phyloP scores from a whole-genome alignment of 768 basidiomycete genomes.

The Rhodotorula kratochvilovae region DNA sequence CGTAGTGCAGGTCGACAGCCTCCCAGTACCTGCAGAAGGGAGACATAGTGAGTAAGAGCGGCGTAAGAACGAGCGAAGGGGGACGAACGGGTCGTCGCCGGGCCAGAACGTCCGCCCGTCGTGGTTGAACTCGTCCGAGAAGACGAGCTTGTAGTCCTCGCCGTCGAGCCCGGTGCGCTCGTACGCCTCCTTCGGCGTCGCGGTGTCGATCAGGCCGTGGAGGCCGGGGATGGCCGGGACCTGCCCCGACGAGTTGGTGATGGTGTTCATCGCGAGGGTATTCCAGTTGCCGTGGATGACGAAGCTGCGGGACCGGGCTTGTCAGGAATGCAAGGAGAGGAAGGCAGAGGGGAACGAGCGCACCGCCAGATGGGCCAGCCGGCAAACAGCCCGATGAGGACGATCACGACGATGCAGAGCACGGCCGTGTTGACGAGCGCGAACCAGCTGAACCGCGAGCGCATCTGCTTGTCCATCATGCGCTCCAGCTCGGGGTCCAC shows the following conservation, averaged over 20 bases:
- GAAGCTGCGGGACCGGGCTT: conserved; percentile 53
- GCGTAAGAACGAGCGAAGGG: background rate
- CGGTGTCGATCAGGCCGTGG: conserved; percentile 64
- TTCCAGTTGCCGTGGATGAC: conserved; percentile 61
- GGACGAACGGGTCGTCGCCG: conserved; percentile 10
- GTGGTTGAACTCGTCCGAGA: conserved; percentile 77
- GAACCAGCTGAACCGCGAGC: conserved; percentile 2
- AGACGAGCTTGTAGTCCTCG: conserved; percentile 69
- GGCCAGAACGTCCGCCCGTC: conserved; percentile 69
- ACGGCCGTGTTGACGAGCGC: conserved; percentile 59
- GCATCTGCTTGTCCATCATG: conserved; percentile 14
- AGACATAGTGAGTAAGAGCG: background rate
- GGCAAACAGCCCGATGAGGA: conserved; percentile 75
- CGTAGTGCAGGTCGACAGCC: conserved; percentile 51
- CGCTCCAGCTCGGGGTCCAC: conserved; percentile 17
- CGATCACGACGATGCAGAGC: conserved; percentile 64
- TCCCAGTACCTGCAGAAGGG: conserved; percentile 49
- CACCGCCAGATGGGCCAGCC: conserved; percentile 78
- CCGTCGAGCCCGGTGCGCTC: conserved; percentile 72
- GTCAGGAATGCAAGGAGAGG: too few species aligned
- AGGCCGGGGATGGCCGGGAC: conserved; percentile 48
- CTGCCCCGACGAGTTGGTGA: conserved; percentile 66
- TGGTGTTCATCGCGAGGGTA: background rate
- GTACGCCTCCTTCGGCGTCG: conserved; percentile 61
- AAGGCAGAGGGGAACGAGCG: background rate